Evolutionary conservation across 352 stramenopile species (phyloP).

Genomic region (Thraustotheca clavata): DNA sequence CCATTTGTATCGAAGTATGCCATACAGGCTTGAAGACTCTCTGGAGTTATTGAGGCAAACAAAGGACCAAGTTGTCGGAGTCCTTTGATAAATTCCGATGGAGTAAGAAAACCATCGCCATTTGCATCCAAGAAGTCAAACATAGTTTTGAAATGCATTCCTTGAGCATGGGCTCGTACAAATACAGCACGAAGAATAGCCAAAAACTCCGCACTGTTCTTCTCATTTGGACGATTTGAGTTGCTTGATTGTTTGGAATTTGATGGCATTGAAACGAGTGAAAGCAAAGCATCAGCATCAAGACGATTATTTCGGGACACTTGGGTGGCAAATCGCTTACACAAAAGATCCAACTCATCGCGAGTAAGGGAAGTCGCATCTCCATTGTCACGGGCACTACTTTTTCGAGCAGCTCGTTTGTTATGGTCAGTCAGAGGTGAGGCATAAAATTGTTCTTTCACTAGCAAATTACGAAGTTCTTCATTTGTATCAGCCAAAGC

Average conservation of each 20-base stretch:
- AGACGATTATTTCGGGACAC: slow-evolving; percentile 10
- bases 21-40: slow-evolving; percentile 29
- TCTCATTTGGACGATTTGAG: background rate
- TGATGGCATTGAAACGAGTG: slow-evolving; percentile 1
- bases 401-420: slow-evolving; percentile 1
- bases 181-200: background rate
- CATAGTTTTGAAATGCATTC: slow-evolving; percentile 24
- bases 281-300: slow-evolving; percentile 8
- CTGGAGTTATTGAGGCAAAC: slow-evolving; percentile 36
- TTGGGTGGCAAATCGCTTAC: slow-evolving; percentile 35
- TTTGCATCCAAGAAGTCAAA: slow-evolving; percentile 41
- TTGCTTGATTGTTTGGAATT: background rate
- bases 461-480: slow-evolving; percentile 55
- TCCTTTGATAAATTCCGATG: slow-evolving; percentile 37
- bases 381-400: slow-evolving; percentile 22
- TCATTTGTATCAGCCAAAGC: slow-evolving; percentile 63
- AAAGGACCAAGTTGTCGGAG: slow-evolving; percentile 38
- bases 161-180: slow-evolving; percentile 4
- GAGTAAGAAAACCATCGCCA: slow-evolving; percentile 36
- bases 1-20: slow-evolving; percentile 36
- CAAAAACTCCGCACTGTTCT: background rate
- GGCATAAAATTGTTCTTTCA: slow-evolving; percentile 54
- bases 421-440: background rate
- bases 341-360: slow-evolving; percentile 53
- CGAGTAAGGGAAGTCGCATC: slow-evolving; percentile 46